Conservation (phyloP, 768 basidiomycete genomes). For the Rhodosporidiobolus sp. region DNA sequence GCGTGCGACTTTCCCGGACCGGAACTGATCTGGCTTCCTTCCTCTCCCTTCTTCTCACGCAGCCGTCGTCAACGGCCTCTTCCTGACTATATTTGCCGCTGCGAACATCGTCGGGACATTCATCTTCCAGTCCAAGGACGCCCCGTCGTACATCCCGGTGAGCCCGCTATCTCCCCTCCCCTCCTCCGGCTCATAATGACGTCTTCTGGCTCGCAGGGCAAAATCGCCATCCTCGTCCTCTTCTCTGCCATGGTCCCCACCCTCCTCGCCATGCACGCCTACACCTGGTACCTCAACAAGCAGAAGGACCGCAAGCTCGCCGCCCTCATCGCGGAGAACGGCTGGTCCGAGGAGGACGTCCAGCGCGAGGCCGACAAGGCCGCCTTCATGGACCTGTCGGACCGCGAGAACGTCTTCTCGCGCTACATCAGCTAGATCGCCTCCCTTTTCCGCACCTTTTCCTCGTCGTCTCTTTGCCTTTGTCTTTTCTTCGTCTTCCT, state of each 20-base stretch:
- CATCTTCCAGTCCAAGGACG: constrained; percentile 63
- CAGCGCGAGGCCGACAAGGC: constrained; percentile 60
- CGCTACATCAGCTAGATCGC: not conserved
- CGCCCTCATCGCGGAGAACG: constrained; percentile 53
- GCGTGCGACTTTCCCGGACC: too few relatives aligned
- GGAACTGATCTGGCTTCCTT: not conserved
- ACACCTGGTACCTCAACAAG: constrained; percentile 59
- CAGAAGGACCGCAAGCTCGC: constrained; percentile 50
- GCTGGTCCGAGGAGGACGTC: constrained; percentile 62
- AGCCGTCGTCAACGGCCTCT: constrained; percentile 14
- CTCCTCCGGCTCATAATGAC: too few relatives aligned
- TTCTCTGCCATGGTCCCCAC: constrained; percentile 58
- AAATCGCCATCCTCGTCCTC: constrained; percentile 63
- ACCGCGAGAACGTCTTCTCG: constrained; percentile 28
- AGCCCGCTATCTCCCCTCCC: not conserved
- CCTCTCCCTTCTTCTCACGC: not conserved
- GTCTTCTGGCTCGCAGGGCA: too few relatives aligned
- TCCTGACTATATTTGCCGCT: constrained; percentile 39
- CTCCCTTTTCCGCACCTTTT: too few relatives aligned
- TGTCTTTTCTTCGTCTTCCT: not conserved
- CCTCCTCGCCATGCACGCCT: constrained; percentile 56
- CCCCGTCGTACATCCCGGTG: constrained; percentile 61
- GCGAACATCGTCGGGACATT: constrained; percentile 65
- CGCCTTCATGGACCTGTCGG: constrained; percentile 47
- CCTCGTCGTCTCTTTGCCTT: not conserved